Conservation (phyloP, 2,329 filamentous ascomycete species). For the Colletotrichum magnum region DNA sequence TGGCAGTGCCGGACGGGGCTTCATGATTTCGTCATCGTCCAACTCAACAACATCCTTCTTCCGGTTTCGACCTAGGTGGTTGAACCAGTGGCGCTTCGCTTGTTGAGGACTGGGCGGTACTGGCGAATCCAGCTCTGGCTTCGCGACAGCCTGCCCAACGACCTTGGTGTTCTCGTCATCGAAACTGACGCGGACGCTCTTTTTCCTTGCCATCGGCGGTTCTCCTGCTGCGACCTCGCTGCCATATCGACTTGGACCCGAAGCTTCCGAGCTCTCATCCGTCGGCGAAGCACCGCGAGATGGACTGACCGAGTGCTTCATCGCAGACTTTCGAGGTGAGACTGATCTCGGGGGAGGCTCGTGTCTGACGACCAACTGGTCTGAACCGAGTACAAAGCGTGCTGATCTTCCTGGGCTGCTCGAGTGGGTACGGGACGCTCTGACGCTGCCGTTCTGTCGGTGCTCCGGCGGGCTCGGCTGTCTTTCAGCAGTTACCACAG, state of each 20-base stretch:
- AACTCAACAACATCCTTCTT: constrained; percentile 63
- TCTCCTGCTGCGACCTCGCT: constrained; percentile 51
- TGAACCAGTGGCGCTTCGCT: constrained; percentile 61
- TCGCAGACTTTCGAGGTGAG: constrained; percentile 82
- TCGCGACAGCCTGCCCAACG: constrained; percentile 62
- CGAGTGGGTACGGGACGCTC: constrained; percentile 58
- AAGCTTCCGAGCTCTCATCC: constrained; percentile 62
- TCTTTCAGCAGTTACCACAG: constrained; percentile 27
- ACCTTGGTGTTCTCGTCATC: constrained; percentile 74
- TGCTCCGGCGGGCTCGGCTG: constrained; percentile 17
- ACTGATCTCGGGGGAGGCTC: constrained; percentile 78
- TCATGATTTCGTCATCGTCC: constrained; percentile 79
- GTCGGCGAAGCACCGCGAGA: constrained; percentile 67
- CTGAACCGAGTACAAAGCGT: constrained; percentile 73
- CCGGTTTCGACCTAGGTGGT: constrained; percentile 60
- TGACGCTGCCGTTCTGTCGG: constrained; percentile 40
- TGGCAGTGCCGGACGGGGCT: constrained; percentile 80
- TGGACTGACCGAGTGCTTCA: constrained; percentile 74
- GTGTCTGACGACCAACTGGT: constrained; percentile 72
- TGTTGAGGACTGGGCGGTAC: constrained; percentile 55
- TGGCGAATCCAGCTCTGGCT: constrained; percentile 56
- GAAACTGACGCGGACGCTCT: constrained; percentile 82
- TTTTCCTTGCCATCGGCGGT: constrained; percentile 64
- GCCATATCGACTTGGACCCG: constrained; percentile 46
- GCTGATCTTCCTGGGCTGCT: constrained; percentile 77